A percentile compares a stretch with the other conserved stretches of the same genome.
Evolutionary conservation across 106 monocot species (phyloP).

Genomic region (Cymbidium sinense): DNA sequence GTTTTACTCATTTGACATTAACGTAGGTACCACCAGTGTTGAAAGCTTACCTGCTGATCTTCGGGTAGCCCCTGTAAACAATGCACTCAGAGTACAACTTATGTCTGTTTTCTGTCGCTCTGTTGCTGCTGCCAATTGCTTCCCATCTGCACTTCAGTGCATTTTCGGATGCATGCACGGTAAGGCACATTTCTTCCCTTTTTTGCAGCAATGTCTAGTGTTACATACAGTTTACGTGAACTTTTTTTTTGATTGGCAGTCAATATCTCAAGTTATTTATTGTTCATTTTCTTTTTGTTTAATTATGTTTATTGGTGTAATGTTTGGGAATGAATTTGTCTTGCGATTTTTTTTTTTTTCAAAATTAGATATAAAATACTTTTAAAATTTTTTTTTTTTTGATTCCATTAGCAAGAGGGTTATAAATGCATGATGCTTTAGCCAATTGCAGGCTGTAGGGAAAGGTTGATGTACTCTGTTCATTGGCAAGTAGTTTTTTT

Average conservation of each 20-base stretch:
- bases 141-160: constrained; percentile 89
- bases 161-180: constrained; percentile 97
- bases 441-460: too few species aligned
- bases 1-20: not conserved
- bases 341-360: too few species aligned
- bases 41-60: constrained; percentile 56
- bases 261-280: too few species aligned
- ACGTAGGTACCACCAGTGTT: constrained; percentile 56
- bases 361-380: too few species aligned
- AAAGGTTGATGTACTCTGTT: too few species aligned
- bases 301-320: too few species aligned
- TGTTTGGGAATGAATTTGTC: too few species aligned
- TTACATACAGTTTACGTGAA: not conserved
- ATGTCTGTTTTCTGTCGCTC: constrained; percentile 92
- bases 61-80: constrained; percentile 59
- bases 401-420: too few species aligned
- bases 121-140: constrained; percentile 80
- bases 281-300: too few species aligned
- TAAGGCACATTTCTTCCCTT: constrained; percentile 16
- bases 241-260: not conserved
- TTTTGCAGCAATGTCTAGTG: not conserved
- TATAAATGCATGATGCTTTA: too few species aligned
- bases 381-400: too few species aligned
- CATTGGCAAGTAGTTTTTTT: too few species aligned
- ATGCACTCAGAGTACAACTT: constrained; percentile 53